These are phyloP conservation scores for Cytospora schulzeri DNA, from an alignment of 2,329 filamentous ascomycete genomes.

Conservation along the genomic window DNA sequence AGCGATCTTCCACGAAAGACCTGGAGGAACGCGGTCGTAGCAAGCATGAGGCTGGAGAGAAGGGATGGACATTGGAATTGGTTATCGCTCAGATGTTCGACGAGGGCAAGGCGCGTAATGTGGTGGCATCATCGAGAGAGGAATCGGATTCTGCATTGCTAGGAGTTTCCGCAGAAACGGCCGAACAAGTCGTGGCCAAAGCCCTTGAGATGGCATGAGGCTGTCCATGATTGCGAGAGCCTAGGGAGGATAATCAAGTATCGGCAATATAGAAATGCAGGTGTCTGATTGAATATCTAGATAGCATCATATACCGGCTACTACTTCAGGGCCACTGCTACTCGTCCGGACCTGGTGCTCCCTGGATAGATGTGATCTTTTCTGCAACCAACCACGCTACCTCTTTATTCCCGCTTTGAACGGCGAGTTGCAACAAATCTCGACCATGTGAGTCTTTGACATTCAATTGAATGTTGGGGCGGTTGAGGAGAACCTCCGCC, in stretches of 20 bases:
- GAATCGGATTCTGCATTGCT: conserved; percentile 34
- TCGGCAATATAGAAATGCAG: not conserved
- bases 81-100: conserved; percentile 36
- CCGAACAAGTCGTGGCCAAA: conserved; percentile 34
- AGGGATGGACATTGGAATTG: conserved; percentile 35
- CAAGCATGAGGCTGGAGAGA: conserved; percentile 30
- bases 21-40: conserved; percentile 24
- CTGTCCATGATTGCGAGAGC: not conserved
- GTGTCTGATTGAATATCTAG: too few relatives aligned
- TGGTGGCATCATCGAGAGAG: conserved; percentile 32
- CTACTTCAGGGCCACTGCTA: too few relatives aligned
- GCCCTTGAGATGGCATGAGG: conserved; percentile 18
- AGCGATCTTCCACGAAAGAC: not conserved
- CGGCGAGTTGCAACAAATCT: too few relatives aligned
- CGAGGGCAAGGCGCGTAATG: conserved; percentile 34
- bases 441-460: too few relatives aligned
- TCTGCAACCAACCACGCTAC: too few relatives aligned
- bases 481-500: too few relatives aligned
- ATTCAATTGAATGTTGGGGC: too few relatives aligned
- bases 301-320: too few relatives aligned
- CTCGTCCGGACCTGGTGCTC: too few relatives aligned
- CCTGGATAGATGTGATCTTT: too few relatives aligned
- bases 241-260: too few relatives aligned
- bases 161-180: conserved; percentile 34
- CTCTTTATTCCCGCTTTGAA: too few relatives aligned